Conservation (phyloP, 495 filamentous ascomycete genomes). For the Lentithecium fluviatile region DNA sequence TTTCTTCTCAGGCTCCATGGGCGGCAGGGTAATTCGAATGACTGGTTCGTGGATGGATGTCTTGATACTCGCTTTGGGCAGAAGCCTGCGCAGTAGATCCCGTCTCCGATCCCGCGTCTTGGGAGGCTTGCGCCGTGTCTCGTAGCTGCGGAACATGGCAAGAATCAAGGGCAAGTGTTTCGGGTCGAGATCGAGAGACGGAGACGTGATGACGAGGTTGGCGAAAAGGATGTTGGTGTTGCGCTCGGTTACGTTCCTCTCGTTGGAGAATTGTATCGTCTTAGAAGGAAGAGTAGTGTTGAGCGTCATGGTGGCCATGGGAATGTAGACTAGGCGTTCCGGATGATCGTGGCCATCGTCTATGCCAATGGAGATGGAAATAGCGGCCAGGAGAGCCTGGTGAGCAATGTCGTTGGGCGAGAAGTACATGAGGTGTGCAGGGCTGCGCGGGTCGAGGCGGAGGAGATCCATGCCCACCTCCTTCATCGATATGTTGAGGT, state of each 20-base stretch:
- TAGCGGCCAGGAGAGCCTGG: conserved; percentile 87
- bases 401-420: conserved; percentile 89
- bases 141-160: conserved; percentile 51
- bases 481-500: conserved; percentile 87
- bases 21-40: conserved; percentile 79
- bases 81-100: conserved; percentile 78
- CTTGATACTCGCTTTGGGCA: conserved; percentile 94
- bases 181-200: conserved; percentile 92
- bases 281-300: conserved; percentile 95
- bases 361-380: conserved; percentile 86
- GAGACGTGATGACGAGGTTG: conserved; percentile 93
- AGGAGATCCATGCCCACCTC: conserved; percentile 93
- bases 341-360: conserved; percentile 82
- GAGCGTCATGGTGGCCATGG: conserved; percentile 95
- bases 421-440: conserved; percentile 99
- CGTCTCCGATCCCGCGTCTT: conserved; percentile 47
- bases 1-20: conserved; percentile 59
- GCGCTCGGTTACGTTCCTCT: conserved; percentile 73
- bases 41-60: conserved; percentile 96
- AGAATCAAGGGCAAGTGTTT: conserved; percentile 84
- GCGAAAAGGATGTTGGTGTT: conserved; percentile 97
- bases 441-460: conserved; percentile 87
- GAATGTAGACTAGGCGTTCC: conserved; percentile 86
- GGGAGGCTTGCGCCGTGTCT: conserved; percentile 22
- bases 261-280: conserved; percentile 75